Evolutionary conservation across 805 yeast genomes (phyloP), one percentile per base, ranked within the genome.

Genomic region (Candida insectalens): DNA sequence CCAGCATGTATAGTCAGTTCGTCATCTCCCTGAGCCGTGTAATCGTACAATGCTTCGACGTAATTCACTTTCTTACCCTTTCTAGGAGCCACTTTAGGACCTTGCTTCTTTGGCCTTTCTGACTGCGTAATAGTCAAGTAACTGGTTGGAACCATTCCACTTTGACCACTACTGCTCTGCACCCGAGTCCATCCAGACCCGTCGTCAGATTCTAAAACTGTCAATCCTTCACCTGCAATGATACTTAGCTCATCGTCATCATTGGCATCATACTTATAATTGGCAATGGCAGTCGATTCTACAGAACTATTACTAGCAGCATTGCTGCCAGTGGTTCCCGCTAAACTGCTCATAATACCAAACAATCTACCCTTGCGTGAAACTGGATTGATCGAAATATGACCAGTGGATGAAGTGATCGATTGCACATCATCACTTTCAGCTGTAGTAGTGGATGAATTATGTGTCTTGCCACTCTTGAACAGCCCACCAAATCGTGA

Each of bases 101-200:
- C 88, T 39, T 71, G 66, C 40, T 69, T 71, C 45, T 66, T 37
- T 15, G 30, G 35, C 38, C 10, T 8, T 7, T 7, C 23, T 4
- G 34, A 31, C 19, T 51, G 17, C 18, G 51, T 40, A 2, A 77
- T 53, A 40, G 77, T 76, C 5, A 88, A 55, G 51, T 89, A 89
- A 0, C 82, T 59, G 0, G 94, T 75, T 2, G 98, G 98, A 4
- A 88, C 96, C 26, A 88, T 63, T 0, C 98, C 98, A 27, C 59
- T 60, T 7, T 55, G 53, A 4, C 69, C 69, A 16, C 53, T 49
- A 2, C 60, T 42, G n/a, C 65, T 62, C n/a, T 45, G 45, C 7
- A 87, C 74, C 44, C 62, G 58, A 2, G 94, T 81, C 98, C 98
- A 89, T 0, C 98, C 98, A 13, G 84, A 75, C 0, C 96, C 96